phyloP scores from a whole-genome alignment of 352 stramenopile species.

The Phytophthora pseudosyringae region DNA sequence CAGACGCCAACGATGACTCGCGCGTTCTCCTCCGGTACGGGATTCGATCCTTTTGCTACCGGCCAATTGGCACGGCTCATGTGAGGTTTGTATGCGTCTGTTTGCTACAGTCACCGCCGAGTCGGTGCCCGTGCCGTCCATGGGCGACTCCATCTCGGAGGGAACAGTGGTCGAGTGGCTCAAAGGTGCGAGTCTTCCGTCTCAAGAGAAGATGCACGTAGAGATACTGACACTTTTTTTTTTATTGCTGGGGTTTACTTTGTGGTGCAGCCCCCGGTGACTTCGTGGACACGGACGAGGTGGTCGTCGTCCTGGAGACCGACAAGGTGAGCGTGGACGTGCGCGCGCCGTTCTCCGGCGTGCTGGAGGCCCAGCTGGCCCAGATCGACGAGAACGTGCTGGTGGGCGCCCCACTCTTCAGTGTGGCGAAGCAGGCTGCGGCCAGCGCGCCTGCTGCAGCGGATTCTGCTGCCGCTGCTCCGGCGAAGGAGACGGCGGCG shows the following conservation, averaged over 20 bases:
- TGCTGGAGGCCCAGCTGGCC: constrained; percentile 92
- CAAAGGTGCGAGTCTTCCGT: constrained; percentile 61
- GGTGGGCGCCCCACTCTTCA: constrained; percentile 94
- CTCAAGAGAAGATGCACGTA: not conserved
- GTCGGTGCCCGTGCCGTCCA: constrained; percentile 83
- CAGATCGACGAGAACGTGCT: constrained; percentile 96
- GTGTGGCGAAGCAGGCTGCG: constrained; percentile 51
- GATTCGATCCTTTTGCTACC: not conserved
- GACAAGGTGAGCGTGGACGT: constrained; percentile 98
- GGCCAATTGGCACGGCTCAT: not conserved
- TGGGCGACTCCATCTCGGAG: constrained; percentile 98
- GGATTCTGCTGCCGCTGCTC: constrained; percentile 17
- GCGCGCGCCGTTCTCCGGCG: constrained; percentile 90
- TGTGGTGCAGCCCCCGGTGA: constrained; percentile 83
- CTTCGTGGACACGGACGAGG: constrained; percentile 95
- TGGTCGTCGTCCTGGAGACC: constrained; percentile 98
- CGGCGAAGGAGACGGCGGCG: constrained; percentile 25
- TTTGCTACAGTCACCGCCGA: constrained; percentile 43
- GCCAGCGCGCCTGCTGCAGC: constrained; percentile 29
- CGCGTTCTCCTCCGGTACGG: constrained; percentile 59
- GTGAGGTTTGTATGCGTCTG: not conserved
- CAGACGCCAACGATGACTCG: constrained; percentile 35
- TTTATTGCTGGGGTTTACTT: not conserved
- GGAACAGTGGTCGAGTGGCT: constrained; percentile 97
- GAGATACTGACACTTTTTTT: constrained; percentile 2